Conservation (phyloP, 768 basidiomycete genomes). For the Chalciporus chontae region DNA sequence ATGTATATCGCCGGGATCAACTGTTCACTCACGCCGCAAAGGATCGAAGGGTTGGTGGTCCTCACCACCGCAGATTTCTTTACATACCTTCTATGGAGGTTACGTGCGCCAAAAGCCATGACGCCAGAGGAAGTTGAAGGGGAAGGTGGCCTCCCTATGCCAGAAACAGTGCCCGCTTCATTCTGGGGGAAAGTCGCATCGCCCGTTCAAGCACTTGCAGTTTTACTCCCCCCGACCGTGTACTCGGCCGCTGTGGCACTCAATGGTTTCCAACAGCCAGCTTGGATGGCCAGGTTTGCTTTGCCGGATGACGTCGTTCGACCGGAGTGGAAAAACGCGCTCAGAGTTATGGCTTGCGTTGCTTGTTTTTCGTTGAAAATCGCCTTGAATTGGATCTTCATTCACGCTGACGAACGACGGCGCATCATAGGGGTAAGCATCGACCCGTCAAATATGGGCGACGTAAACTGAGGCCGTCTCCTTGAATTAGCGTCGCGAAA, state of each 20-base stretch:
- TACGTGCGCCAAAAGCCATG: background rate
- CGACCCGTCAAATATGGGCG: background rate
- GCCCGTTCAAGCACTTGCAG: conserved; percentile 25
- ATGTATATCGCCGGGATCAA: conserved; percentile 30
- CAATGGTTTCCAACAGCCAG: conserved; percentile 33
- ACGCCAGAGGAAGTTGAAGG: conserved; percentile 9
- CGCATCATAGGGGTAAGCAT: conserved; percentile 32
- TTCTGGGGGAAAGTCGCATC: conserved; percentile 27
- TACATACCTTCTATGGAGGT: conserved; percentile 15
- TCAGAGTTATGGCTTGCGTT: conserved; percentile 29
- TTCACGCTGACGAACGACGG: conserved; percentile 26
- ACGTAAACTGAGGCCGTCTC: background rate
- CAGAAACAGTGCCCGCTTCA: conserved; percentile 11
- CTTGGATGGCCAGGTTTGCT: conserved; percentile 31
- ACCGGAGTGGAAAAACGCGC: conserved; percentile 19
- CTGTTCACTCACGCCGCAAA: conserved; percentile 10
- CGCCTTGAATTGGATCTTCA: conserved; percentile 9
- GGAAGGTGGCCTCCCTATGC: conserved; percentile 18
- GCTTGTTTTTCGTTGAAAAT: conserved; percentile 19
- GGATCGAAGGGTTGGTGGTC: conserved; percentile 22
- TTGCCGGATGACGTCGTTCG: conserved; percentile 24
- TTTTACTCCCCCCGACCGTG: conserved; percentile 23
- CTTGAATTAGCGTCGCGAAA: conserved; percentile 26
- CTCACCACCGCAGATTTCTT: conserved; percentile 25
- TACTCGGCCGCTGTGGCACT: conserved; percentile 26